These are phyloP conservation scores for Sistotremastrum niveocremeum DNA, from an alignment of 768 basidiomycete species.

Conservation along the genomic window DNA sequence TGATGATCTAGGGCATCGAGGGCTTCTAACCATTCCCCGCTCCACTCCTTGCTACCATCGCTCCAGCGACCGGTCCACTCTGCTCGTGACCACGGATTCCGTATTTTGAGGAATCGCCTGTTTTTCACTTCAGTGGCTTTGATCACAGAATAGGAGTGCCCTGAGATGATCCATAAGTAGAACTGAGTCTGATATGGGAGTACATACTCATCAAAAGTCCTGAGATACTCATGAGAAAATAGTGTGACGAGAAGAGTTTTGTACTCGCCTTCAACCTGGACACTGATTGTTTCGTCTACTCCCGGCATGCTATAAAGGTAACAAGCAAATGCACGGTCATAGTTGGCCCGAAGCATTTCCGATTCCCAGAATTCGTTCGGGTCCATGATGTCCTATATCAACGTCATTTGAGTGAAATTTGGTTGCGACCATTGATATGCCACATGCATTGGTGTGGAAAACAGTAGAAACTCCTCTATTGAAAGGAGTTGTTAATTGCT, in stretches of 20 bases:
- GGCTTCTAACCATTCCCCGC: slow-evolving; percentile 31
- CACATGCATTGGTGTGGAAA: slow-evolving; percentile 4
- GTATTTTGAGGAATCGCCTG: slow-evolving; percentile 33
- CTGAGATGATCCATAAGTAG: slow-evolving; percentile 9
- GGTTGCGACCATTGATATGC: too few species aligned
- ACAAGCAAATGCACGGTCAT: slow-evolving; percentile 41
- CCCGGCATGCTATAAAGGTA: slow-evolving; percentile 21
- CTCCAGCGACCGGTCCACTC: slow-evolving; percentile 40
- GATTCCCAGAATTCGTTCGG: slow-evolving; percentile 38
- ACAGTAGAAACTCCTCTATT: slow-evolving; percentile 5
- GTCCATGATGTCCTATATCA: slow-evolving; percentile 33
- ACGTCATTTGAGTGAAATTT: too few species aligned
- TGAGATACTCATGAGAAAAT: not conserved
- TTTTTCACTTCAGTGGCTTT: slow-evolving; percentile 30
- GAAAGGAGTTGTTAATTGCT: too few species aligned
- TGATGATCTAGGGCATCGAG: slow-evolving; percentile 29
- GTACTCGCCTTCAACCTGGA: not conserved
- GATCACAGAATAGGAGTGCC: slow-evolving; percentile 35
- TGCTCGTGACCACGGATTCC: slow-evolving; percentile 39
- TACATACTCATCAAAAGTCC: slow-evolving; percentile 2
- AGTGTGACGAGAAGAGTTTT: not conserved
- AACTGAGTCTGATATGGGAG: slow-evolving; percentile 13
- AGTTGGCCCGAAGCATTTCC: slow-evolving; percentile 35
- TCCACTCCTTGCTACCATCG: slow-evolving; percentile 48
- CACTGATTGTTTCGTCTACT: not conserved